Base-by-base conservation (phyloP, 129 eudicot genomes). In the Saposhnikovia divaricata region DNA sequence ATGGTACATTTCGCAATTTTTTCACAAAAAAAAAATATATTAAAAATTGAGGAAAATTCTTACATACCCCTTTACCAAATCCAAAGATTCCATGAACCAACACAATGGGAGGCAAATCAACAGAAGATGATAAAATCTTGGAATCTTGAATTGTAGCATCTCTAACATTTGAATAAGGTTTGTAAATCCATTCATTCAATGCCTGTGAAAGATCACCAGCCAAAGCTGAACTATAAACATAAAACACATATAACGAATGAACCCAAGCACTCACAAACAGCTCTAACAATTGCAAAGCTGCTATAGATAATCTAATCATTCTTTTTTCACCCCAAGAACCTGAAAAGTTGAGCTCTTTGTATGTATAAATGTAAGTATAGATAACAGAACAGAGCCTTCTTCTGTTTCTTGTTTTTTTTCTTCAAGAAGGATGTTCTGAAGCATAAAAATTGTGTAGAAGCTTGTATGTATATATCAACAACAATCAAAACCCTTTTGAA, bases 21-120 rank as follows among this genome's bases (percentile, higher is more conserved):
- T 44, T 28, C 57, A 15, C 16, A 63, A 5, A 57, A 38, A 43
- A 61, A 40, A 16, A 0, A 16, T 21, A 13, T 16, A 40, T 0
- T 9, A 45, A 38, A 42, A 80, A 57, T 2, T 2, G 9, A 39
- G 42, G 48, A 44, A 66, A 40, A 80, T 48, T 43, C 7, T 11
- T 27, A 44, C 85, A 79, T 87, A 92, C 97, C 96, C 98, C 98
- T 92, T 95, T 93, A 19, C 98, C 98, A 84, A 95, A 95, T 21
- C 98, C 98, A 81, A 95, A 95, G n/a, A 92, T 95, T 18, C 98
- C 97, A 89, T 95, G 97, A 85, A 92, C 97, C 83, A 95, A 66
- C 1, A 94, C 98, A 87, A 94, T 94, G 77, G 98, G 98, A 50
- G 98, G 98, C 83, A 94, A 74, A 87, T 92, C 93, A 77, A 86